A percentile compares a stretch with the other conserved stretches of the same genome.
Evolutionary conservation across 192 early-diverging fungal species (phyloP).

Genomic region (Linnemannia zychae): DNA sequence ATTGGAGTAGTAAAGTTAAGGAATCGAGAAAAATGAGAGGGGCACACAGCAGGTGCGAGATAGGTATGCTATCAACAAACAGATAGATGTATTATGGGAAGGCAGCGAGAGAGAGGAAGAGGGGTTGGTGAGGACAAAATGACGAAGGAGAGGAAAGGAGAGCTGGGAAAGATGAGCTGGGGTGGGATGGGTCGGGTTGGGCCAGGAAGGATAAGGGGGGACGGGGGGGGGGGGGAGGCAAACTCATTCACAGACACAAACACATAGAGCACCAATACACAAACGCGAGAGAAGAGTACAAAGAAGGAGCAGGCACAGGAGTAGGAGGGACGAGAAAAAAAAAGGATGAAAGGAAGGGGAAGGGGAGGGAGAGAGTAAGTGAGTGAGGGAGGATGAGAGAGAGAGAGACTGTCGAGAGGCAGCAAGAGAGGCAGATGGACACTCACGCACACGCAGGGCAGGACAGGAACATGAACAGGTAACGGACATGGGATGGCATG

Average conservation of each 20-base stretch:
- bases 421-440: background rate
- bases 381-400: constrained; percentile 2
- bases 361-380: background rate
- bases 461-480: background rate
- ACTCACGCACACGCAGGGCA: background rate
- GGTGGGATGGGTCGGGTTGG: background rate
- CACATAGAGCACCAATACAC: background rate
- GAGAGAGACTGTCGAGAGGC: background rate
- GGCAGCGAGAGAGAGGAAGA: background rate
- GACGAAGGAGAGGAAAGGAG: background rate
- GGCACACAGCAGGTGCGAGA: background rate
- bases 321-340: background rate
- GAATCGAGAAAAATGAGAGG: background rate
- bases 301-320: background rate
- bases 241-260: no score
- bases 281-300: background rate
- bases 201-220: background rate
- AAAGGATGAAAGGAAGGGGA: background rate
- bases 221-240: no score
- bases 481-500: background rate
- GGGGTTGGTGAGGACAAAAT: background rate
- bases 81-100: background rate
- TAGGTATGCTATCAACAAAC: background rate
- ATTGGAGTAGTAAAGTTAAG: background rate
- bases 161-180: background rate